phyloP scores from a whole-genome alignment of 1,139 yeast species.

The Diutina mesorugosa region DNA sequence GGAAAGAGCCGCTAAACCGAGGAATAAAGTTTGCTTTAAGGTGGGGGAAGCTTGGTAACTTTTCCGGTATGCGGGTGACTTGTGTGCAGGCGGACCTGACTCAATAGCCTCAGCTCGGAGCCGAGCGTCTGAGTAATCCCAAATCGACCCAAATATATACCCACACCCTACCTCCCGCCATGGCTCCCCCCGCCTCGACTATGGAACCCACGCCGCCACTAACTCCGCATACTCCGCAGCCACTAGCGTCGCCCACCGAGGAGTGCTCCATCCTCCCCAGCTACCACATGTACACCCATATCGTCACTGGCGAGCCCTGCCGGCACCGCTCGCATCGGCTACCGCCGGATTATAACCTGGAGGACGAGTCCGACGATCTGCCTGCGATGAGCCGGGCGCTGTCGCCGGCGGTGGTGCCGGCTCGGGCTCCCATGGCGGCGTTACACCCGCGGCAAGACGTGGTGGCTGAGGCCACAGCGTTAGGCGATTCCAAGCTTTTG shows the following conservation, averaged over 20 bases:
- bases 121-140: neutral
- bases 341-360: neutral
- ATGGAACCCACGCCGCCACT: neutral
- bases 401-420: neutral
- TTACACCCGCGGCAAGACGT: neutral
- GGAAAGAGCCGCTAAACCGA: no score
- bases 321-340: neutral
- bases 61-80: neutral
- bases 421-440: neutral
- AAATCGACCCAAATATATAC: neutral
- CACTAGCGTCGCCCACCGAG: neutral
- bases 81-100: neutral
- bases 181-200: neutral
- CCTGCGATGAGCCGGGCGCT: neutral
- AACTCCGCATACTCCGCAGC: neutral
- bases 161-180: neutral
- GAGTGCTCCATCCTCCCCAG: constrained; percentile 1
- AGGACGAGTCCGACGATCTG: neutral
- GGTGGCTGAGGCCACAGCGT: neutral
- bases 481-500: neutral
- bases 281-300: neutral
- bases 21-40: no score
- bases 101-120: neutral
- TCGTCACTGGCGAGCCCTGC: neutral
- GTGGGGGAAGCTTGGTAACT: no score